These are phyloP conservation scores for Pyrus pyrifolia DNA, from an alignment of 306 rosid species.

Conservation along the genomic window DNA sequence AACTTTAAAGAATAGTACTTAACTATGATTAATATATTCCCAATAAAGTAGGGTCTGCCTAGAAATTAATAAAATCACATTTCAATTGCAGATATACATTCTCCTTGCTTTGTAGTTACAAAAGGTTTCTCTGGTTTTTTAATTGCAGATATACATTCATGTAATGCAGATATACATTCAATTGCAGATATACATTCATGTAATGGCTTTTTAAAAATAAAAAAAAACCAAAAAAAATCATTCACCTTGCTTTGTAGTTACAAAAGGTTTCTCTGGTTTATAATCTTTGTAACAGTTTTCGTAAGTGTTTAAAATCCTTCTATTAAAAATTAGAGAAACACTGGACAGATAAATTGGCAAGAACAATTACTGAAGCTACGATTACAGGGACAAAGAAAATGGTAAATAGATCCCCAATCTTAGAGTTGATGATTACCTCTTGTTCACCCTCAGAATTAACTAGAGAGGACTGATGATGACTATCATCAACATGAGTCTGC, in stretches of 20 bases:
- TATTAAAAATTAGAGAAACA: not conserved
- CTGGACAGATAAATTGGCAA: not conserved
- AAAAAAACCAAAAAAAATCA: not conserved
- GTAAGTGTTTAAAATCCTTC: not conserved
- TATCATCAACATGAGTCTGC: constrained; percentile 28
- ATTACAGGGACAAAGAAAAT: not conserved
- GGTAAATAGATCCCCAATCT: not conserved
- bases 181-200: not conserved
- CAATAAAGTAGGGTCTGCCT: not conserved
- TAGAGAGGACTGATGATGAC: constrained; percentile 21
- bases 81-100: not conserved
- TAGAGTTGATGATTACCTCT: constrained; percentile 38
- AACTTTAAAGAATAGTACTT: not conserved
- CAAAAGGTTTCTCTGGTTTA: not conserved
- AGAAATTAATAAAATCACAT: not conserved
- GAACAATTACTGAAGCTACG: not conserved
- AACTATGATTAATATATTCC: not conserved
- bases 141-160: not conserved
- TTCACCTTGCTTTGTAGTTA: not conserved
- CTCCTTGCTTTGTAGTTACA: no score
- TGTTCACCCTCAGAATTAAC: constrained; percentile 32
- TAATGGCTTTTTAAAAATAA: not conserved
- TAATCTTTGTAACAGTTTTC: not conserved
- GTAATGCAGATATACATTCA: not conserved
- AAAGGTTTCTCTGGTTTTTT: no score